Evolutionary conservation across 805 yeast genomes (phyloP).

Genomic region (Yamadazyma sp.): DNA sequence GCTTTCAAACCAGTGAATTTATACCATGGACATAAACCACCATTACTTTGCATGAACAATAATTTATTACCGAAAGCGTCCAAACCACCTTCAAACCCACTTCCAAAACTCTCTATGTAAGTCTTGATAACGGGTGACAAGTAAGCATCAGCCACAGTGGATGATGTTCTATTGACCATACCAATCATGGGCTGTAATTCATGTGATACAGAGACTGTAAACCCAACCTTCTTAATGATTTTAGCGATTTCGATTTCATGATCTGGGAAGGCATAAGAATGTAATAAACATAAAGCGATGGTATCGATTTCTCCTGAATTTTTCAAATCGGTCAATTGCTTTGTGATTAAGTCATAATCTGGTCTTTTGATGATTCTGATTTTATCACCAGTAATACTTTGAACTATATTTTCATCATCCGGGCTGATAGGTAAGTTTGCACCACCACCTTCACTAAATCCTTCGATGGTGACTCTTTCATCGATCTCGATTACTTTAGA

Average conservation of each 20-base stretch:
- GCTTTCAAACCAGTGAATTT: conserved; percentile 86
- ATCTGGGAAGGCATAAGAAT: conserved; percentile 39
- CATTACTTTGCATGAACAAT: conserved; percentile 95
- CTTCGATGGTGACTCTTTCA: conserved; percentile 80
- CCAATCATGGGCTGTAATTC: conserved; percentile 44
- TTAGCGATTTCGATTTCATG: conserved; percentile 35
- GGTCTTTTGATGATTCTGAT: conserved; percentile 31
- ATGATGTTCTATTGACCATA: conserved; percentile 38
- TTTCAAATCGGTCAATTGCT: conserved; percentile 24
- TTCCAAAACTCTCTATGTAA: conserved; percentile 34
- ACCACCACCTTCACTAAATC: conserved; percentile 71
- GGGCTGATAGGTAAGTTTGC: conserved; percentile 18
- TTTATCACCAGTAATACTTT: conserved; percentile 34
- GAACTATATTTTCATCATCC: conserved; percentile 31
- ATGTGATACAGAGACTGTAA: conserved; percentile 38
- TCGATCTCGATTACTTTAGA: conserved; percentile 79
- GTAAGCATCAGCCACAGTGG: conserved; percentile 45
- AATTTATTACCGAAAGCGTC: conserved; percentile 48
- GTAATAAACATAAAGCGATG: conserved; percentile 38
- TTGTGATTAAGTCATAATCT: conserved; percentile 20
- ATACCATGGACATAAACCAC: conserved; percentile 84
- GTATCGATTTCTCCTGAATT: conserved; percentile 22
- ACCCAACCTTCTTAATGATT: conserved; percentile 35
- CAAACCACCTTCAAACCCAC: conserved; percentile 41
- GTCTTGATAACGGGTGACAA: conserved; percentile 36